Base-by-base conservation (phyloP, 768 basidiomycete species). In the Cystobasidiopsis lactophilus region DNA sequence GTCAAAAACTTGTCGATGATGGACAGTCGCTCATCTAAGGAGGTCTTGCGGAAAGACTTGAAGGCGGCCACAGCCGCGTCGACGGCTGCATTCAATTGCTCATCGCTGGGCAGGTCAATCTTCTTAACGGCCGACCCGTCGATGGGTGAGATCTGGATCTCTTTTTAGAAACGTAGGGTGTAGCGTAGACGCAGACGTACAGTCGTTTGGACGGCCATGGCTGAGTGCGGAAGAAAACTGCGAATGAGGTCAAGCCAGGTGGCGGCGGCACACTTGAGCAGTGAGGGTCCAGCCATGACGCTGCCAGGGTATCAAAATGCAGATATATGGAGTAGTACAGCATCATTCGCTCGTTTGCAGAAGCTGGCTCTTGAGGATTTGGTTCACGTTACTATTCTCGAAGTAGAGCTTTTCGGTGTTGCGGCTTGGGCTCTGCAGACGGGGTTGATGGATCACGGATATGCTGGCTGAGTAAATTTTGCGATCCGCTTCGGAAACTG, bases 1-100 rank as follows among this genome's bases (percentile, higher is more conserved):
- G 69, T 67, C 59, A 78, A 76, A 58, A 89, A 85, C 50, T 73
- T 75, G 54, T 77, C 70, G 18, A 82, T 77, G 40, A 85, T 75
- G 31, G 72, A 70, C 30, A 93, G 72, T 3, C 85, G 71, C 23
- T 85, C 76, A 44, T 71, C 62, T 24, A 82, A 67, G 0, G 76
- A 65, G 1, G 72, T 69, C 45, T 72, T 72, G 35, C 69, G 57
- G 60, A 89, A 95, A 29, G 66, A 57, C 59, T 76, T 79, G 66
- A 91, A 85, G 0, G 84, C 84, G 5, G 68, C 69, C 16, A 72
- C 69, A 3, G 82, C 74, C 21, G 70, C 68, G 9, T 67, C 62
- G 51, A 91, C 75, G 44, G 68, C 67, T n/a, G 46, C 65, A 62
- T 83, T 74, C 31, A 93, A 72, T 57, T 82, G 76, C 1, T 64